Conservation (phyloP, 116 monocot species). For the Papilionanthe hybrid region DNA sequence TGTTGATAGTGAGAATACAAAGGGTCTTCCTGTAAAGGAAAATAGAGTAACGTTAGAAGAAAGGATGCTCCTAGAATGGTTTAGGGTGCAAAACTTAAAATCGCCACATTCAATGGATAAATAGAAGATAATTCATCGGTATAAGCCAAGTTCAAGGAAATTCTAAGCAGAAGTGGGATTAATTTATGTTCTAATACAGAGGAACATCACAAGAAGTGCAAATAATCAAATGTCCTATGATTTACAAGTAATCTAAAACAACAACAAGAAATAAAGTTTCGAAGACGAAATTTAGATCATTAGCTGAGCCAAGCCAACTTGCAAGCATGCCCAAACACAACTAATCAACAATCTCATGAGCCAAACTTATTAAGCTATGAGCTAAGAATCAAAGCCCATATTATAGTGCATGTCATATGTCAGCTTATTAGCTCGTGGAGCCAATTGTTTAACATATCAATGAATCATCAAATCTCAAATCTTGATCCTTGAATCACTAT, state of each 20-base stretch:
- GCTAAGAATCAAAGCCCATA: too few species aligned
- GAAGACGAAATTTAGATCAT: too few species aligned
- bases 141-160: background rate
- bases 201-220: background rate
- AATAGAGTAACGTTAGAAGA: conserved; percentile 7
- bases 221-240: background rate
- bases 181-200: background rate
- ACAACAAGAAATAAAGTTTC: background rate
- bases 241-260: background rate
- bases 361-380: too few species aligned
- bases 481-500: too few species aligned
- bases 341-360: too few species aligned
- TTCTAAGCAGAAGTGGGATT: background rate
- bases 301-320: too few species aligned
- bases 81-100: background rate
- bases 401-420: too few species aligned
- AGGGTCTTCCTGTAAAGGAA: conserved; percentile 62
- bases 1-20: conserved; percentile 60
- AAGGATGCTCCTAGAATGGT: background rate
- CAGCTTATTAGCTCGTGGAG: too few species aligned
- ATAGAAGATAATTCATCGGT: background rate
- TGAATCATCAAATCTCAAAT: too few species aligned
- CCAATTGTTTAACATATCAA: too few species aligned
- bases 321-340: too few species aligned
- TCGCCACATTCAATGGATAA: background rate